phyloP scores from a whole-genome alignment of 768 basidiomycete genomes.

The Dacryopinax primogenitus region DNA sequence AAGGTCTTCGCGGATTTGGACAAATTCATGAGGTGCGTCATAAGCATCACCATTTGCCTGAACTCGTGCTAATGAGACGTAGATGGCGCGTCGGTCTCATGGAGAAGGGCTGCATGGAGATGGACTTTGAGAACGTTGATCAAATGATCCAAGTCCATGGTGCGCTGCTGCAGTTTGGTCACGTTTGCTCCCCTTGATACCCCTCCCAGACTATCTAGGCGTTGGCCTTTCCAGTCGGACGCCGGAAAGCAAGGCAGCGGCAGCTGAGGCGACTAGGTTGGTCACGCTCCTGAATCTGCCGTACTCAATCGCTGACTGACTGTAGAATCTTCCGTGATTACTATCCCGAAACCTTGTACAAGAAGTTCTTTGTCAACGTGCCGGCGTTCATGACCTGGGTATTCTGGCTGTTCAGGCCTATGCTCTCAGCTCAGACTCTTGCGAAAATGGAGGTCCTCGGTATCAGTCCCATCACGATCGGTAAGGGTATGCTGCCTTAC shows the following conservation, averaged over 20 bases:
- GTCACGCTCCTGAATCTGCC: neutral
- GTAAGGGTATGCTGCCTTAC: slow-evolving; percentile 44
- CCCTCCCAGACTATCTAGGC: slow-evolving; percentile 54
- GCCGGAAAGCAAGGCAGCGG: slow-evolving; percentile 64
- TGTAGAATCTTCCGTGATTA: slow-evolving; percentile 50
- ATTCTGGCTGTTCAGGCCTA: slow-evolving; percentile 69
- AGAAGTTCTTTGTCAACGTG: slow-evolving; percentile 74
- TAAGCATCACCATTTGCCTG: neutral
- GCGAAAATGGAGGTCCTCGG: slow-evolving; percentile 75
- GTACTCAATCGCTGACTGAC: neutral
- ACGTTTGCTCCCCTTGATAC: neutral
- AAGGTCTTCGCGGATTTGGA: slow-evolving; percentile 65
- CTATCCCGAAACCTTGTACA: slow-evolving; percentile 69
- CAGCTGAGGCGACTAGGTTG: slow-evolving; percentile 48
- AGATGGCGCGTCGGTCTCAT: slow-evolving; percentile 74
- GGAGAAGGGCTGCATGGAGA: slow-evolving; percentile 47
- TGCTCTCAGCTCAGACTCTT: slow-evolving; percentile 58
- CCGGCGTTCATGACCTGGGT: slow-evolving; percentile 66
- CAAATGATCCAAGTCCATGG: slow-evolving; percentile 65
- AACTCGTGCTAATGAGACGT: neutral
- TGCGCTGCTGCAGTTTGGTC: slow-evolving; percentile 18
- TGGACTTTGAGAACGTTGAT: slow-evolving; percentile 64
- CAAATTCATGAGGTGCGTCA: slow-evolving; percentile 55
- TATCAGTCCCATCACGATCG: slow-evolving; percentile 43
- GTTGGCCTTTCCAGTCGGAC: slow-evolving; percentile 52